Evolutionary conservation across 2,329 filamentous ascomycete species (phyloP), one percentile per base, ranked within the genome.

Genomic region (Alternaria viburni): DNA sequence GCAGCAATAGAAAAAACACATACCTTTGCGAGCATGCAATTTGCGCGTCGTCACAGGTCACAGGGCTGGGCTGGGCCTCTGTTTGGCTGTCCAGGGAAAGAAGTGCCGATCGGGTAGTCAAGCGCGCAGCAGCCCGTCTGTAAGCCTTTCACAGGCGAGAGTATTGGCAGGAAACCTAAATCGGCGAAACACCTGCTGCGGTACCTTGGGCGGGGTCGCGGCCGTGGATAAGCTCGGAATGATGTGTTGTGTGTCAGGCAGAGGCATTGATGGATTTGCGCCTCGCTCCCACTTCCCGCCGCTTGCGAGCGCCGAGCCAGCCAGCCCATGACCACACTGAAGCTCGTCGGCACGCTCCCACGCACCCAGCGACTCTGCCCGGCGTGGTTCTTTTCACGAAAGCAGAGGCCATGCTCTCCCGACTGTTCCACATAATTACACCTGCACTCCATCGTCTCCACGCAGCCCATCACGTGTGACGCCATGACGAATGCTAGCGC

Each of bases 11-110:
- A 59, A 65, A 65, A 68, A 63, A 67, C 65, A 80, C 78, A 75
- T 78, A 80, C 79, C 77, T 75, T 70, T 71, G 66, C 64, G 61
- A 69, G 68, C 71, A 75, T 75, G 76, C 76, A 79, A 77, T 74
- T 74, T 76, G 77, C 77, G 77, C 77, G 77, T 78, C 74, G 75
- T 77, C 75, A 74, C 71, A 70, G 71, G 74, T 76, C 75, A 73
- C 71, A 70, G 69, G 74, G 69, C 76, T 76, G 74, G 76, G 69
- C 75, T 75, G 72, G 73, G 69, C 75, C 65, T 69, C 62, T 76
- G 75, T 77, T 75, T 77, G 74, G 76, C 77, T 76, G 73, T 65
- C 56, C 32, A 69, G 67, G 73, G 74, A 63, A 77, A 70, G 72
- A 75, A 67, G 62, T 77, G 75, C 77, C 77, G 78, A 79, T 78